Evolutionary conservation across 2,329 filamentous ascomycete species (phyloP).

Genomic region (Chaetomium sp.): DNA sequence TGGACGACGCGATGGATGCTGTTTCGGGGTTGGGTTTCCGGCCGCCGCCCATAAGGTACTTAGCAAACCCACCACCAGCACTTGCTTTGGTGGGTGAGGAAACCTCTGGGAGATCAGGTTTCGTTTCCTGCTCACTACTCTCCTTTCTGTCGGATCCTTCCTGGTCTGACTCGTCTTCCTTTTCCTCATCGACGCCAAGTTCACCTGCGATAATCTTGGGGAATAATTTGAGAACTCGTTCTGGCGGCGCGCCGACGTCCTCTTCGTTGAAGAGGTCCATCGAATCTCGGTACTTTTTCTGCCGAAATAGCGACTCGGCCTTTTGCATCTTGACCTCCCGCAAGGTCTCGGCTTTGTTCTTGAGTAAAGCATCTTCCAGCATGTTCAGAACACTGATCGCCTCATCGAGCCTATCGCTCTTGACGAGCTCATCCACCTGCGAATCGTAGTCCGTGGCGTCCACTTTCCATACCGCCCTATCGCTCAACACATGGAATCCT

Average conservation of each 20-base stretch:
- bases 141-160: slow-evolving; percentile 25
- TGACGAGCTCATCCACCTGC: slow-evolving; percentile 77
- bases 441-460: slow-evolving; percentile 83
- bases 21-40: slow-evolving; percentile 46
- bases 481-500: slow-evolving; percentile 88
- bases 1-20: slow-evolving; percentile 55
- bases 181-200: slow-evolving; percentile 40
- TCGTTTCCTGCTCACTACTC: slow-evolving; percentile 29
- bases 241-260: slow-evolving; percentile 81
- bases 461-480: slow-evolving; percentile 94
- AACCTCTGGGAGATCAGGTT: slow-evolving; percentile 21
- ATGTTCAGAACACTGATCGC: slow-evolving; percentile 82
- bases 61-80: slow-evolving; percentile 43
- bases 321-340: slow-evolving; percentile 88
- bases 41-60: slow-evolving; percentile 43
- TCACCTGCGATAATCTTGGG: slow-evolving; percentile 79
- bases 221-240: slow-evolving; percentile 78
- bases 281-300: slow-evolving; percentile 75
- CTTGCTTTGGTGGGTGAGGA: slow-evolving; percentile 32
- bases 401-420: slow-evolving; percentile 72
- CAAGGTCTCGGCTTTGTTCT: slow-evolving; percentile 72
- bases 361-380: slow-evolving; percentile 85
- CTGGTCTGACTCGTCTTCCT: slow-evolving; percentile 30
- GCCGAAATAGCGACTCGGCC: slow-evolving; percentile 74
- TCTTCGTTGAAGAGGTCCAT: slow-evolving; percentile 82